Evolutionary conservation across 306 rosid genomes (phyloP).

Genomic region (Prunus mongolica): DNA sequence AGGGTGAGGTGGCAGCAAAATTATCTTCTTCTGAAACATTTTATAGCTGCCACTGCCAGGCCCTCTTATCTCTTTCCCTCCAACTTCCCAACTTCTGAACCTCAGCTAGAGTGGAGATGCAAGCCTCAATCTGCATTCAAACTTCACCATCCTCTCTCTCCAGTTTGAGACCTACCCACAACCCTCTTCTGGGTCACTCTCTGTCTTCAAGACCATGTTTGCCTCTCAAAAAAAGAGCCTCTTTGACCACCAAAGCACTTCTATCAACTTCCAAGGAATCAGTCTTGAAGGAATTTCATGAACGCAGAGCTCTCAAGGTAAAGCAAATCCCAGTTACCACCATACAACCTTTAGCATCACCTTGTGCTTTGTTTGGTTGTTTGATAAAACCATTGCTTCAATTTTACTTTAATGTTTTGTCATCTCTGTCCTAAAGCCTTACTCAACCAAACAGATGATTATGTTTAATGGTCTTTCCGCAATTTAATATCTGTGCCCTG

Average conservation of each 20-base stretch:
- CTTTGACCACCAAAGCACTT: constrained; percentile 47
- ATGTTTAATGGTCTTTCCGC: too few relatives aligned
- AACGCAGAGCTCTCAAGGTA: constrained; percentile 84
- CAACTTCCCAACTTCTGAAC: constrained; percentile 11
- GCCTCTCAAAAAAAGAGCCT: constrained; percentile 41
- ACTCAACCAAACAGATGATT: background rate
- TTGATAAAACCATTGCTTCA: background rate
- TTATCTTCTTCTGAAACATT: constrained; percentile 8
- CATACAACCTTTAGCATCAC: background rate
- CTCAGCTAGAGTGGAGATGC: constrained; percentile 38
- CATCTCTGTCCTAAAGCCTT: background rate
- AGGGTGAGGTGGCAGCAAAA: constrained; percentile 34
- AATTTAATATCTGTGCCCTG: background rate
- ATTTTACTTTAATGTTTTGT: background rate
- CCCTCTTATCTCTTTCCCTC: constrained; percentile 51
- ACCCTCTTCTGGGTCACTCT: constrained; percentile 36
- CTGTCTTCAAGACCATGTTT: constrained; percentile 32
- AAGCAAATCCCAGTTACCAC: background rate
- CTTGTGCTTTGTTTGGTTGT: background rate
- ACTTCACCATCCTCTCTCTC: constrained; percentile 52
- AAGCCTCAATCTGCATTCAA: constrained; percentile 46
- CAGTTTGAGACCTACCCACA: constrained; percentile 40
- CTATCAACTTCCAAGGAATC: constrained; percentile 53
- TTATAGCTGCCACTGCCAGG: constrained; percentile 4
- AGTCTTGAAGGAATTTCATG: constrained; percentile 62